A percentile compares a stretch with the other conserved stretches of the same genome.
phyloP scores from a whole-genome alignment of 331 rosid genomes.

The Quercus tomentella region DNA sequence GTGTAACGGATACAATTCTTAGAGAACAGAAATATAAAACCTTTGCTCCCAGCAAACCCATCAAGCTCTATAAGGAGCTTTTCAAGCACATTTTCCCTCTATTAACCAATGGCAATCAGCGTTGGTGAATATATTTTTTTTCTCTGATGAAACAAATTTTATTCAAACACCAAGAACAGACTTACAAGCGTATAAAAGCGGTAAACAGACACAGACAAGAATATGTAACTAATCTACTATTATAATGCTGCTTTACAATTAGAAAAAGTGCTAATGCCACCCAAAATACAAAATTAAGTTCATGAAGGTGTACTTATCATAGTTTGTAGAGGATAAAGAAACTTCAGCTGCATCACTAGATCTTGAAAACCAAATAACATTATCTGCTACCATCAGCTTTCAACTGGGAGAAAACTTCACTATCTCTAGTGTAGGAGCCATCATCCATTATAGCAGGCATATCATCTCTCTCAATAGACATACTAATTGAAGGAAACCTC shows the following conservation, averaged over 20 bases:
- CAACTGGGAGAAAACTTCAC: conserved; percentile 38
- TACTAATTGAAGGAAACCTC: conserved; percentile 39
- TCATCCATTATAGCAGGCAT: conserved; percentile 16
- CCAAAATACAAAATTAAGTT: background rate
- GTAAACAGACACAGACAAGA: no score
- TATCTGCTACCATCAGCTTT: conserved; percentile 28
- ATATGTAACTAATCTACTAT: no score
- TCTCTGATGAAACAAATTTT: no score
- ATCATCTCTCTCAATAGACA: conserved; percentile 30
- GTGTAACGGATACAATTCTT: background rate
- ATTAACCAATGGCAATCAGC: no score
- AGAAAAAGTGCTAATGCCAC: background rate
- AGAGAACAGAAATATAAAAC: no score
- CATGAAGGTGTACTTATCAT: background rate
- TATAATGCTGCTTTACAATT: background rate
- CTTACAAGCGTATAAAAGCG: no score
- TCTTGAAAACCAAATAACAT: background rate
- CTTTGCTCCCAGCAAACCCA: no score
- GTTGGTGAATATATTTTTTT: no score
- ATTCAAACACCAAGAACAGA: no score
- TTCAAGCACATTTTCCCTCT: no score
- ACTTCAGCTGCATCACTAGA: background rate
- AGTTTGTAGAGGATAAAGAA: background rate
- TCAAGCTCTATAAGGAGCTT: no score
- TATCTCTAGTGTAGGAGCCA: conserved; percentile 14